Evolutionary conservation across 805 yeast species (phyloP).

Genomic region (Yarrowia hollandica): DNA sequence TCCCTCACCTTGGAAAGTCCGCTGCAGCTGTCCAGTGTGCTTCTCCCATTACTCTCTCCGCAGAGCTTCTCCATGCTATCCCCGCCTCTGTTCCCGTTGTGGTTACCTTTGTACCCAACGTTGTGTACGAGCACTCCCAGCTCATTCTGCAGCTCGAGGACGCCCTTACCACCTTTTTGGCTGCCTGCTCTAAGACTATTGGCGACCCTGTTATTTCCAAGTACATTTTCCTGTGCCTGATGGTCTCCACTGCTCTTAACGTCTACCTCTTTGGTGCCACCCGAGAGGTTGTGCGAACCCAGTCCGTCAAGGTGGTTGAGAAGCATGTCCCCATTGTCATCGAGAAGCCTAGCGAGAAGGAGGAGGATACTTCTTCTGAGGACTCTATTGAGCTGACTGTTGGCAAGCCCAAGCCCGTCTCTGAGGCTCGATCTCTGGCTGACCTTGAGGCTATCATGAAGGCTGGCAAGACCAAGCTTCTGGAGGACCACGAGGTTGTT

Average conservation of each 20-base stretch:
- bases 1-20: conserved; percentile 39
- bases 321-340: conserved; percentile 39
- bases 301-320: conserved; percentile 40
- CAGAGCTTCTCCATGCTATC: conserved; percentile 23
- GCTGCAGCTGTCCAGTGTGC: conserved; percentile 47
- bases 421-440: conserved; percentile 46
- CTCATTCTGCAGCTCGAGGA: conserved; percentile 62
- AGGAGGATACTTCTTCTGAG: conserved; percentile 31
- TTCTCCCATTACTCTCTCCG: conserved; percentile 26
- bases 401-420: conserved; percentile 13
- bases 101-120: conserved; percentile 44
- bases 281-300: conserved; percentile 34
- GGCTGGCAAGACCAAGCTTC: conserved; percentile 65
- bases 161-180: conserved; percentile 51
- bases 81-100: conserved; percentile 35
- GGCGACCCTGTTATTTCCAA: conserved; percentile 81
- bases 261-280: conserved; percentile 84
- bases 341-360: conserved; percentile 33
- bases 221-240: conserved; percentile 67
- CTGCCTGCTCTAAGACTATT: conserved; percentile 63
- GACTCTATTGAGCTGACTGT: conserved; percentile 29
- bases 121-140: conserved; percentile 41
- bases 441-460: conserved; percentile 63
- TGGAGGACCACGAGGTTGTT: conserved; percentile 73
- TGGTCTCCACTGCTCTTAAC: conserved; percentile 75